Percentiles rank a stretch among this genome's conserved stretches.
Conservation (phyloP, 2,329 filamentous ascomycete species). For the Talaromyces sp. region DNA sequence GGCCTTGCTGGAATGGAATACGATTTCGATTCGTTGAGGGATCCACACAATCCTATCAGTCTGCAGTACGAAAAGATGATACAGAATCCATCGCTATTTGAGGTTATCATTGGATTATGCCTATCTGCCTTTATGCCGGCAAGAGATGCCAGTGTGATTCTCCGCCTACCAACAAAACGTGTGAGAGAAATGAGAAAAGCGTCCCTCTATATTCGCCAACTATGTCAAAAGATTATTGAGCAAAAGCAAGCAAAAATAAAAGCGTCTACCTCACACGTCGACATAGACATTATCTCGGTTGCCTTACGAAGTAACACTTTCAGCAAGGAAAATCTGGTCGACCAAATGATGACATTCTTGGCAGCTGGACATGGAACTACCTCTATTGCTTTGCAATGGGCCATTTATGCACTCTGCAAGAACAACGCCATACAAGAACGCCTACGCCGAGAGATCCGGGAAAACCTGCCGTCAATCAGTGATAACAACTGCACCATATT, state of each 20-base stretch:
- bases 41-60: constrained; percentile 58
- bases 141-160: constrained; percentile 51
- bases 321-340: constrained; percentile 72
- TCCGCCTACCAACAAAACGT: constrained; percentile 62
- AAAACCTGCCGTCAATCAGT: constrained; percentile 41
- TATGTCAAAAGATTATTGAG: constrained; percentile 64
- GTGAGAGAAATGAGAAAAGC: constrained; percentile 62
- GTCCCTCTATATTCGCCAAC: constrained; percentile 55
- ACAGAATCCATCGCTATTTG: neutral
- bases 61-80: constrained; percentile 24
- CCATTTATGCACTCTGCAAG: constrained; percentile 63
- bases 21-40: constrained; percentile 63
- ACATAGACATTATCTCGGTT: constrained; percentile 71
- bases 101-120: constrained; percentile 10
- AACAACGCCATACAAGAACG: constrained; percentile 62
- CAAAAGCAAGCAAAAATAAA: constrained; percentile 60
- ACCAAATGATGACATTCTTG: constrained; percentile 88
- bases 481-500: constrained; percentile 54
- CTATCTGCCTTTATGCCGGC: constrained; percentile 36
- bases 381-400: constrained; percentile 70
- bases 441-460: constrained; percentile 65
- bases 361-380: constrained; percentile 80
- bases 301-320: constrained; percentile 73
- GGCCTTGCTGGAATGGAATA: constrained; percentile 65
- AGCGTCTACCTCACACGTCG: constrained; percentile 16